These are phyloP conservation scores for Didymella glomerata DNA, from an alignment of 2,329 filamentous ascomycete genomes.

Conservation along the genomic window DNA sequence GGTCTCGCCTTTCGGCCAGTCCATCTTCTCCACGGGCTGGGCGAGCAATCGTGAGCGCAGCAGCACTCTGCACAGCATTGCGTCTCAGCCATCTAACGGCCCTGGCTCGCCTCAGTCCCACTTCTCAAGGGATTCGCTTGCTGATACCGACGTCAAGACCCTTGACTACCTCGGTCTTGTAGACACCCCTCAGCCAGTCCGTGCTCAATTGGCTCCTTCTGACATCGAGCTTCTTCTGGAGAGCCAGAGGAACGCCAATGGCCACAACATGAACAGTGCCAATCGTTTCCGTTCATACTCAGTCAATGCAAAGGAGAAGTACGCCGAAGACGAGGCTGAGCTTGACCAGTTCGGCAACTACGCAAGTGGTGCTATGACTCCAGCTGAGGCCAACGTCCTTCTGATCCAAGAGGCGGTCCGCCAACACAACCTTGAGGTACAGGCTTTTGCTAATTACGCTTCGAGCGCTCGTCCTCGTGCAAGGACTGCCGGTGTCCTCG, in stretches of 20 bases:
- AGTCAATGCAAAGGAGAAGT: slow-evolving; percentile 98
- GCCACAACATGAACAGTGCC: slow-evolving; percentile 68
- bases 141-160: slow-evolving; percentile 89
- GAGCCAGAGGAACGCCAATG: slow-evolving; percentile 65
- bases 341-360: slow-evolving; percentile 74
- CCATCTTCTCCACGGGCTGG: slow-evolving; percentile 89
- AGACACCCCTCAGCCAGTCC: slow-evolving; percentile 85
- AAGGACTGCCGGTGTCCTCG: slow-evolving; percentile 88
- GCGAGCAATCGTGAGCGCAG: slow-evolving; percentile 80
- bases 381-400: slow-evolving; percentile 66
- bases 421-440: slow-evolving; percentile 91
- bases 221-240: slow-evolving; percentile 60
- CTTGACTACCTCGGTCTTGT: slow-evolving; percentile 95
- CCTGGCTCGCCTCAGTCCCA: slow-evolving; percentile 86
- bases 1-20: slow-evolving; percentile 80
- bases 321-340: slow-evolving; percentile 86
- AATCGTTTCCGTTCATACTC: slow-evolving; percentile 97
- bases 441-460: slow-evolving; percentile 87
- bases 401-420: slow-evolving; percentile 78
- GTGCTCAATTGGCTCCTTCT: slow-evolving; percentile 74
- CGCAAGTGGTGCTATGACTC: slow-evolving; percentile 65
- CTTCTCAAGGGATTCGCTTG: slow-evolving; percentile 83
- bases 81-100: slow-evolving; percentile 85
- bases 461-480: slow-evolving; percentile 84
- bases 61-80: slow-evolving; percentile 87